These are phyloP conservation scores for Inga leiocalycina DNA, from an alignment of 306 rosid genomes.

Conservation along the genomic window DNA sequence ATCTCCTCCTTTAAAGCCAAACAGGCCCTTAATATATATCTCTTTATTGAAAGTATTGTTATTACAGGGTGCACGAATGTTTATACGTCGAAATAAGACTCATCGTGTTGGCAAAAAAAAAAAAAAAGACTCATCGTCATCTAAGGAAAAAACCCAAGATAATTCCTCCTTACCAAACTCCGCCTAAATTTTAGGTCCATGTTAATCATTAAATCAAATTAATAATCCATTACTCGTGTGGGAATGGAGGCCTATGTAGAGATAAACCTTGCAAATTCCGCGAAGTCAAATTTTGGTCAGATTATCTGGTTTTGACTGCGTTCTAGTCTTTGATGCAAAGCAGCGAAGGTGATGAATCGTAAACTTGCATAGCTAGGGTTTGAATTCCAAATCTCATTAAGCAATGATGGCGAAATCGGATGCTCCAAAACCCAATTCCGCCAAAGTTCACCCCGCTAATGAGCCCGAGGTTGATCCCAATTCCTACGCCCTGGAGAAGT, in stretches of 20 bases:
- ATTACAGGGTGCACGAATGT: no score
- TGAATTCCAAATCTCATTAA: not conserved
- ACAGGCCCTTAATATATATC: no score
- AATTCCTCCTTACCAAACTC: no score
- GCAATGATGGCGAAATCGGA: slow-evolving; percentile 60
- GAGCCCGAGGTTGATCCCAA: slow-evolving; percentile 70
- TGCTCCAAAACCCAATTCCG: slow-evolving; percentile 46
- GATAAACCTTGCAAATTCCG: not conserved
- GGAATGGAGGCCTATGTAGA: not conserved
- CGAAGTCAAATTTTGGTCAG: not conserved
- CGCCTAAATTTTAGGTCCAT: no score
- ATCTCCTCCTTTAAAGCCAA: no score
- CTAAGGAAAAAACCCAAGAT: no score
- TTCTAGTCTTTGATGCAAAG: not conserved
- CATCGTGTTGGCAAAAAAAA: no score
- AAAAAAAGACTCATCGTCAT: no score
- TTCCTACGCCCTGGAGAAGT: slow-evolving; percentile 85
- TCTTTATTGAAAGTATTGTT: no score
- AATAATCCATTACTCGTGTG: no score
- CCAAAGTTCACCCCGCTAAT: slow-evolving; percentile 74
- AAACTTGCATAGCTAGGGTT: not conserved
- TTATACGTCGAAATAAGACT: no score
- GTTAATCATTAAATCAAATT: no score
- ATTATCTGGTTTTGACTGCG: not conserved
- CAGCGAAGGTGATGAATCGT: not conserved